A percentile compares a stretch with the other conserved stretches of the same genome.
phyloP scores from a whole-genome alignment of 352 stramenopile genomes.

The Phytopythium oedochilum region DNA sequence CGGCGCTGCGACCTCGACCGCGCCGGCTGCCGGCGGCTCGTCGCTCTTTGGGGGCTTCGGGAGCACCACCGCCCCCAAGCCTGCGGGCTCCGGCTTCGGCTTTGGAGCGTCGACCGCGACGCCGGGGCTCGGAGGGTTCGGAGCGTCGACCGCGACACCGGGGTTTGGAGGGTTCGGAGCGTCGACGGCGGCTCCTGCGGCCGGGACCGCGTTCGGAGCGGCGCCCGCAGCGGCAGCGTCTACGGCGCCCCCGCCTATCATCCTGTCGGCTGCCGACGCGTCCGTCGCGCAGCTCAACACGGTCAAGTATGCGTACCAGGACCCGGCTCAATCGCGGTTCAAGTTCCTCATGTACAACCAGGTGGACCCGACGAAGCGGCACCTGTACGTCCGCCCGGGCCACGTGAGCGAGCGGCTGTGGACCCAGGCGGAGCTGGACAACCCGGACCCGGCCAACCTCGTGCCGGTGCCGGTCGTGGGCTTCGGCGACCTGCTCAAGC shows the following conservation, averaged over 20 bases:
- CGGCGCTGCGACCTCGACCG: slow-evolving; percentile 1
- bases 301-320: slow-evolving; percentile 80
- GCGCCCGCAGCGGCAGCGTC: slow-evolving; percentile 18
- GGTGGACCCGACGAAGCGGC: slow-evolving; percentile 74
- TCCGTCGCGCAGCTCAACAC: slow-evolving; percentile 77
- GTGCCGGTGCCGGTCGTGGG: slow-evolving; percentile 72
- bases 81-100: slow-evolving; percentile 21
- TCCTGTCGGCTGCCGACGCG: slow-evolving; percentile 56
- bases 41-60: slow-evolving; percentile 15
- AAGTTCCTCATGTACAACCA: slow-evolving; percentile 90
- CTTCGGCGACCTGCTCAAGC: slow-evolving; percentile 78
- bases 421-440: slow-evolving; percentile 84
- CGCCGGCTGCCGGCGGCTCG: slow-evolving; percentile 1
- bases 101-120: slow-evolving; percentile 9
- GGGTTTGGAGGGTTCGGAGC: slow-evolving; percentile 28
- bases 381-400: slow-evolving; percentile 72
- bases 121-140: slow-evolving; percentile 13
- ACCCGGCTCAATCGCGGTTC: slow-evolving; percentile 81
- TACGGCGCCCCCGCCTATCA: slow-evolving; percentile 62
- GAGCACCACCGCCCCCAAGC: slow-evolving; percentile 2
- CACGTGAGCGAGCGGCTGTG: slow-evolving; percentile 83
- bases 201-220: slow-evolving; percentile 10
- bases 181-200: background rate
- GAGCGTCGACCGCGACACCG: slow-evolving; percentile 12
- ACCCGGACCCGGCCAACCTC: slow-evolving; percentile 78